Evolutionary conservation across 306 rosid species (phyloP), one percentile per base, ranked within the genome.

Genomic region (Gleditsia sinensis): DNA sequence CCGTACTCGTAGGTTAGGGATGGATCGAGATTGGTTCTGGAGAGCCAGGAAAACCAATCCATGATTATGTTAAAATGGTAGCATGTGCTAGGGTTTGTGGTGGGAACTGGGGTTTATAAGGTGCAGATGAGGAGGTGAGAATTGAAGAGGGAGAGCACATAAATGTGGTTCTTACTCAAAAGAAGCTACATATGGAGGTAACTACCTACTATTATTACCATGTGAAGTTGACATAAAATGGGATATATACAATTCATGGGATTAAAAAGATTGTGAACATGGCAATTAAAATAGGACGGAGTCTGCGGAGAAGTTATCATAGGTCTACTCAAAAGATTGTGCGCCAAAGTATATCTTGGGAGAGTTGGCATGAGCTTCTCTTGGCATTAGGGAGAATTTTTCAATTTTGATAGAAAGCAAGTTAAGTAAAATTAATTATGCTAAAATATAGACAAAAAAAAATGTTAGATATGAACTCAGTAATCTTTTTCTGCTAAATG

Each of bases 1-100:
- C 99, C 93, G 19, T 95, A 92, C 12, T 92, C 92, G 10, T 90
- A 90, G 66, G 86, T 75, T 0, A 87, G 84, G 0, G 91, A 84
- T 1, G 96, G 92, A 0, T 92, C 94, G 3, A 92, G 93, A 68
- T 65, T 67, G 33, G 92, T 85, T 81, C 80, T 89, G 40, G 99
- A 92, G 12, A 95, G 81, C 99, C 99, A 95, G 8, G 99, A 81
- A 63, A 92, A 92, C 99, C 99, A 95, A 51, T 95, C 99, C 99
- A 95, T 93, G 83, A 14, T 58, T 46, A 42, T 14, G 30, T 8
- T 0, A 19, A 20, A 33, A 36, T 2, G 74, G 63, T 42, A 19
- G 12, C 48, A 32, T 73, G 49, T 59, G 66, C 17, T 81, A 12
- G 55, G 76, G 55, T 73, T 61, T 69, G 78, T 72, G 81, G 83